Percentiles rank a stretch among this genome's conserved stretches.
phyloP scores from a whole-genome alignment of 2,329 filamentous ascomycete species.

The Paraphoma sp. region DNA sequence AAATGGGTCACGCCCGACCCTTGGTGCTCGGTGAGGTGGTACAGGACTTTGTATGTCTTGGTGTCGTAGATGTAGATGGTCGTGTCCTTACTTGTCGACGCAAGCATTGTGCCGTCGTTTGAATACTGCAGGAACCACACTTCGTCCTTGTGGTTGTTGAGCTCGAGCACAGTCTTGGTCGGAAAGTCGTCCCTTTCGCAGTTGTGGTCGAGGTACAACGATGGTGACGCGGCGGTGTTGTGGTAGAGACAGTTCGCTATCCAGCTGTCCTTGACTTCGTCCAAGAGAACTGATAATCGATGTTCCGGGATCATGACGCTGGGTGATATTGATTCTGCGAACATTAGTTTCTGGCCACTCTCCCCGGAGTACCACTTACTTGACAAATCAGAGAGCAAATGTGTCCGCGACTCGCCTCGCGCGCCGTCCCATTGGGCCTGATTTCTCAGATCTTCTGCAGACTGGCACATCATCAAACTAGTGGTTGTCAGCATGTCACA shows the following conservation, averaged over 20 bases:
- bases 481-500: conserved; percentile 22
- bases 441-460: conserved; percentile 74
- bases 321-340: conserved; percentile 83
- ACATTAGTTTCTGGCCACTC: no score
- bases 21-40: conserved; percentile 70
- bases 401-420: conserved; percentile 73
- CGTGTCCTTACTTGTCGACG: conserved; percentile 79
- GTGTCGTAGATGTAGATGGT: conserved; percentile 85
- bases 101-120: conserved; percentile 81
- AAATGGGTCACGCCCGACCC: conserved; percentile 77
- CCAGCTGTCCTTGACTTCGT: conserved; percentile 84
- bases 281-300: conserved; percentile 78
- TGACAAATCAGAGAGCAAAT: conserved; percentile 80
- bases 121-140: conserved; percentile 94
- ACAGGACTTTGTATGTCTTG: conserved; percentile 68
- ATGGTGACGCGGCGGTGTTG: conserved; percentile 78
- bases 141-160: conserved; percentile 78
- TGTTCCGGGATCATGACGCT: conserved; percentile 97
- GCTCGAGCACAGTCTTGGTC: conserved; percentile 70
- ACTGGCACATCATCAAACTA: conserved; percentile 87
- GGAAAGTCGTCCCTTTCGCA: conserved; percentile 86
- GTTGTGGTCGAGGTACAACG: conserved; percentile 85
- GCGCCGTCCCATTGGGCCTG: conserved; percentile 89
- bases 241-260: conserved; percentile 87
- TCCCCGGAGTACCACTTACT: conserved; percentile 60